Percentiles rank a stretch among this genome's conserved stretches.
phyloP scores from a whole-genome alignment of 208 protist genomes.

The Acanthamoeba lenticulata region DNA sequence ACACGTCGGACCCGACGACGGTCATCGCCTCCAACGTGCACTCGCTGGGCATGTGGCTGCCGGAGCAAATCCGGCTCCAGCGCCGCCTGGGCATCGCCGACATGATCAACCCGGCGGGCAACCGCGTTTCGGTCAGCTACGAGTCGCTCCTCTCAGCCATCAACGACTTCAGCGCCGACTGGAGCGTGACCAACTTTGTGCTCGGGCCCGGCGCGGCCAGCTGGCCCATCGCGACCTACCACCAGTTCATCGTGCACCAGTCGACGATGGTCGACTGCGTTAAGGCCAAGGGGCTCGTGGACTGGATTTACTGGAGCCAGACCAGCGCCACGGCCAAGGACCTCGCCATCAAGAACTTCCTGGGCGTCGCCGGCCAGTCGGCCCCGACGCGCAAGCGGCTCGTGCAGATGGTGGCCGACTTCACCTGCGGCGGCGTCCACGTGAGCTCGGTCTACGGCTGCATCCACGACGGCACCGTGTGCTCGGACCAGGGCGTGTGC shows the following conservation, averaged over 20 bases:
- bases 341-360: background rate
- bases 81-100: background rate
- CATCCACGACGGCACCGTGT: background rate
- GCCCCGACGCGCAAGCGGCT: no score
- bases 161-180: background rate
- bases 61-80: background rate
- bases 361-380: background rate
- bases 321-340: background rate
- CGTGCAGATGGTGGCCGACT: background rate
- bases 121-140: background rate
- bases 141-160: background rate
- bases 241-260: background rate
- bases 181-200: background rate
- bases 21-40: background rate
- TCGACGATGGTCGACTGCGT: background rate
- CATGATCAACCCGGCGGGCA: background rate
- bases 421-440: background rate
- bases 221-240: no score
- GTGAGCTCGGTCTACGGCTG: background rate
- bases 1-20: background rate
- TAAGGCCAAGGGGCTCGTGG: background rate
- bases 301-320: background rate
- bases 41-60: background rate
- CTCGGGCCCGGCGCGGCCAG: background rate
- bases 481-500: background rate